Percentiles rank a stretch among this genome's conserved stretches.
These are phyloP conservation scores for Pseudozyma thailandica DNA, from an alignment of 1,284 basidiomycete genomes.

Conservation along the genomic window DNA sequence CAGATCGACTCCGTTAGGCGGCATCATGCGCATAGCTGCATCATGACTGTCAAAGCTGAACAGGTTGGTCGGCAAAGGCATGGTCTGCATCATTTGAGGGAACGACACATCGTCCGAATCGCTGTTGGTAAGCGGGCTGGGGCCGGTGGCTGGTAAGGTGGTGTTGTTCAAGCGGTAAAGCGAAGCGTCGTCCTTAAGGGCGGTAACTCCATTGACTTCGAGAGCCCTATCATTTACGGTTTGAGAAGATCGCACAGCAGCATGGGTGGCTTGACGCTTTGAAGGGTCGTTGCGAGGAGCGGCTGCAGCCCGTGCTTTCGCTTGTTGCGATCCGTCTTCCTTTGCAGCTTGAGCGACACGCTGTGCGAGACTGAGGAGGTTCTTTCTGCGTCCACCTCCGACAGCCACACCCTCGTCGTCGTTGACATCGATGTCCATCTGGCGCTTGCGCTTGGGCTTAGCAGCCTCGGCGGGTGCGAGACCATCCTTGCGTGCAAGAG, in stretches of 20 bases:
- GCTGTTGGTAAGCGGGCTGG: slow-evolving; percentile 15
- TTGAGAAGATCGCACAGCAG: slow-evolving; percentile 27
- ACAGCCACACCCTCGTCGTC: slow-evolving; percentile 19
- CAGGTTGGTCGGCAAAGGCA: slow-evolving; percentile 26
- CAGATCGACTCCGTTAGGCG: slow-evolving; percentile 50
- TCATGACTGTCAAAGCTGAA: slow-evolving; percentile 30
- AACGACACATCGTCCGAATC: slow-evolving; percentile 29
- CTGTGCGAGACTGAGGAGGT: slow-evolving; percentile 57
- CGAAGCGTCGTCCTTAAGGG: slow-evolving; percentile 43
- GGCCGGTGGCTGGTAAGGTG: slow-evolving; percentile 27
- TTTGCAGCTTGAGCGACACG: slow-evolving; percentile 54
- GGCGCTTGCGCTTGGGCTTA: slow-evolving; percentile 47
- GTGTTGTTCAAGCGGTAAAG: slow-evolving; percentile 32
- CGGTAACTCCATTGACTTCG: slow-evolving; percentile 39
- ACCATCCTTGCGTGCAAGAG: slow-evolving; percentile 26
- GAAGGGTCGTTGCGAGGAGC: slow-evolving; percentile 19
- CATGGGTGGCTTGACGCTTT: slow-evolving; percentile 39
- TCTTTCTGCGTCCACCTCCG: slow-evolving; percentile 39
- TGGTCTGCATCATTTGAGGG: slow-evolving; percentile 39
- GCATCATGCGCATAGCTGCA: slow-evolving; percentile 23
- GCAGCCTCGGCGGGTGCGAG: slow-evolving; percentile 11
- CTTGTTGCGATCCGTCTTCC: slow-evolving; percentile 25
- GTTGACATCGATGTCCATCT: slow-evolving; percentile 35
- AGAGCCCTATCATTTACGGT: slow-evolving; percentile 5
- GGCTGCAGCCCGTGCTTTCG: slow-evolving; percentile 5